phyloP scores from a whole-genome alignment of 139 green algal genomes.

The Chlorella sp. region DNA sequence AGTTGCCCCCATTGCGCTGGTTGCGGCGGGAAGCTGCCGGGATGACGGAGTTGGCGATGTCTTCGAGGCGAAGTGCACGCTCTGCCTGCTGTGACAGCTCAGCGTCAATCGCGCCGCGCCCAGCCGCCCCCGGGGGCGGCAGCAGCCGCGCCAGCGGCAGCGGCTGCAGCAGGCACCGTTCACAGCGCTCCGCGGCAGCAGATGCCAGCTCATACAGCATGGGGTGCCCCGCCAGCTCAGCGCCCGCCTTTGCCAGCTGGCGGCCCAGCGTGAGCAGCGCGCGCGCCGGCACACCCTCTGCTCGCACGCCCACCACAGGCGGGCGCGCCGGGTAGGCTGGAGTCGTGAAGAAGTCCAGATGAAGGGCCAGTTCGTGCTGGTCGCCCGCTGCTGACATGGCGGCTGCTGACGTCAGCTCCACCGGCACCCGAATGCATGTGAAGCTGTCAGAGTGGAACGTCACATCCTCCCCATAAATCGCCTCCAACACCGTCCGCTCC shows the following conservation, averaged over 20 bases:
- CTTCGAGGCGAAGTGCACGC: background rate
- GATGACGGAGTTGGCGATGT: conserved; percentile 19
- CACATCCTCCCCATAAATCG: conserved; percentile 74
- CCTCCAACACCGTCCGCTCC: conserved; percentile 75
- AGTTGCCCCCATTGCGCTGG: background rate
- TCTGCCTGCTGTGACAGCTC: background rate
- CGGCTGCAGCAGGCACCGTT: conserved; percentile 15
- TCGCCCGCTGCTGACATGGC: conserved; percentile 21
- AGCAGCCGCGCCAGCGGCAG: conserved; percentile 22
- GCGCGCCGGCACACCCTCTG: conserved; percentile 23
- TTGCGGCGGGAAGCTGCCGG: background rate
- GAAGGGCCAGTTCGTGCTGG: conserved; percentile 40
- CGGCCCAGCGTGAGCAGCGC: conserved; percentile 60
- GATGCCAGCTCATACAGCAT: conserved; percentile 71
- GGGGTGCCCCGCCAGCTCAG: conserved; percentile 52
- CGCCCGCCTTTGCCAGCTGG: conserved; percentile 34
- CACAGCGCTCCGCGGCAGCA: conserved; percentile 46
- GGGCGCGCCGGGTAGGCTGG: conserved; percentile 54
- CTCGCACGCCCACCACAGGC: conserved; percentile 58
- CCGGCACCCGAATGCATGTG: conserved; percentile 17
- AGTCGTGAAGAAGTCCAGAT: conserved; percentile 36
- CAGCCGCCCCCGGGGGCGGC: background rate
- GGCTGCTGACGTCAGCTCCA: conserved; percentile 18
- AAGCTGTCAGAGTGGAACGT: background rate
- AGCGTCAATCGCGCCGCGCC: background rate